Conservation (phyloP, 345 rosid genomes). For the Lepidium africanum region DNA sequence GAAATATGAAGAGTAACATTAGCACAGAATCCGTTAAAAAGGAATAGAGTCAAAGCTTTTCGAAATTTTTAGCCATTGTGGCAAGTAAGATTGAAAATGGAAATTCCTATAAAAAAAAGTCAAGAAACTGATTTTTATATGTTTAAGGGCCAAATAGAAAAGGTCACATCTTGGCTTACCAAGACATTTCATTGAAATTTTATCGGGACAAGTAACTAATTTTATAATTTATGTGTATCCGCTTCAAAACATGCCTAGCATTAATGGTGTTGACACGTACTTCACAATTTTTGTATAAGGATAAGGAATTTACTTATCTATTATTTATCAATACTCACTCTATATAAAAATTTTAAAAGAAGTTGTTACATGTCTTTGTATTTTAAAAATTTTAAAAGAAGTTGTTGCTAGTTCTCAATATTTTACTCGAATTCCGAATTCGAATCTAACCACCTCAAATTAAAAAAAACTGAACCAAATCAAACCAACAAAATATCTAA, state of each 20-base stretch:
- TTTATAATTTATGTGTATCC: conserved; percentile 8
- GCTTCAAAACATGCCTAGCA: conserved; percentile 19
- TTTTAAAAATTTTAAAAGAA: too few relatives aligned
- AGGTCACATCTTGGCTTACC: conserved; percentile 16
- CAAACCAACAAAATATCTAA: too few relatives aligned
- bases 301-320: background rate
- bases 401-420: too few relatives aligned
- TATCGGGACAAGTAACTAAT: conserved; percentile 8
- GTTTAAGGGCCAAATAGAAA: conserved; percentile 5
- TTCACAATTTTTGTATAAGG: background rate
- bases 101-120: background rate
- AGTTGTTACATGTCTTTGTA: background rate
- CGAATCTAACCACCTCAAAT: too few relatives aligned
- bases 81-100: too few relatives aligned
- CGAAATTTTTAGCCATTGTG: too few relatives aligned
- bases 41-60: too few relatives aligned
- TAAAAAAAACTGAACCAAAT: too few relatives aligned
- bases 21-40: too few relatives aligned
- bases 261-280: background rate
- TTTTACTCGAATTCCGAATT: too few relatives aligned
- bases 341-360: background rate
- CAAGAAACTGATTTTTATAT: background rate
- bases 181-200: conserved; percentile 15
- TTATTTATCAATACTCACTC: background rate
- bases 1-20: too few relatives aligned